A percentile compares a stretch with the other conserved stretches of the same genome.
These are phyloP conservation scores for Tilletia caries DNA, from an alignment of 1,284 basidiomycete genomes.

Conservation along the genomic window DNA sequence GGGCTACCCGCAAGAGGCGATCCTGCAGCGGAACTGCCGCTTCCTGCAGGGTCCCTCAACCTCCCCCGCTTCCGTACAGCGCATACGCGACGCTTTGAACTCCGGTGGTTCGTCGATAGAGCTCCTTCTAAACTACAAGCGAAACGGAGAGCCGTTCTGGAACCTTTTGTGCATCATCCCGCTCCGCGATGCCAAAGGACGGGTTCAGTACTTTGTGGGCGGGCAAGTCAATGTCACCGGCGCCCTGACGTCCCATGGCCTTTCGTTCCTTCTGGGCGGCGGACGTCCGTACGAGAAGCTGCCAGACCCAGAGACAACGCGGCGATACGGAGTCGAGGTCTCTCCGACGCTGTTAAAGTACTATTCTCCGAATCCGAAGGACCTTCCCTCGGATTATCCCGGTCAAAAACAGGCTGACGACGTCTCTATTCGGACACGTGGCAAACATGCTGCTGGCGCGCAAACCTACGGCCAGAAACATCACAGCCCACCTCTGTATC, in stretches of 20 bases:
- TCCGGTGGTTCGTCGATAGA: constrained; percentile 26
- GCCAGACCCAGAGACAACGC: neutral
- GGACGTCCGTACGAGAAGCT: neutral
- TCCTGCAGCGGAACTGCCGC: constrained; percentile 45
- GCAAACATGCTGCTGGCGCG: neutral
- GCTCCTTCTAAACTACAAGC: constrained; percentile 44
- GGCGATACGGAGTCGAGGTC: neutral
- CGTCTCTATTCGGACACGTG: neutral
- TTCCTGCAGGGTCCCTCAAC: constrained; percentile 43
- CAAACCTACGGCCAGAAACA: neutral
- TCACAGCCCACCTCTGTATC: too few species aligned
- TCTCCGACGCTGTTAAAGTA: neutral
- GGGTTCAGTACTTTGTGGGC: constrained; percentile 37
- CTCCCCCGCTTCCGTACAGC: constrained; percentile 22
- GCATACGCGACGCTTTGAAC: constrained; percentile 30
- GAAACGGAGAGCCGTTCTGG: constrained; percentile 35
- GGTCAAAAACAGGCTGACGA: neutral
- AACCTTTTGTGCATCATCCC: constrained; percentile 43
- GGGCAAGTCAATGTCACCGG: constrained; percentile 25
- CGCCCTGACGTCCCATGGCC: constrained; percentile 17
- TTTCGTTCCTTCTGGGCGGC: constrained; percentile 22
- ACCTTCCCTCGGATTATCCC: too few species aligned
- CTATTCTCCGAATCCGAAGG: neutral
- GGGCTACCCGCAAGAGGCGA: constrained; percentile 29
- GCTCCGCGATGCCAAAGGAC: constrained; percentile 30